A percentile compares a stretch with the other conserved stretches of the same genome.
Conservation (phyloP, 2,329 filamentous ascomycete genomes). For the Arthrobotrys megalospora region DNA sequence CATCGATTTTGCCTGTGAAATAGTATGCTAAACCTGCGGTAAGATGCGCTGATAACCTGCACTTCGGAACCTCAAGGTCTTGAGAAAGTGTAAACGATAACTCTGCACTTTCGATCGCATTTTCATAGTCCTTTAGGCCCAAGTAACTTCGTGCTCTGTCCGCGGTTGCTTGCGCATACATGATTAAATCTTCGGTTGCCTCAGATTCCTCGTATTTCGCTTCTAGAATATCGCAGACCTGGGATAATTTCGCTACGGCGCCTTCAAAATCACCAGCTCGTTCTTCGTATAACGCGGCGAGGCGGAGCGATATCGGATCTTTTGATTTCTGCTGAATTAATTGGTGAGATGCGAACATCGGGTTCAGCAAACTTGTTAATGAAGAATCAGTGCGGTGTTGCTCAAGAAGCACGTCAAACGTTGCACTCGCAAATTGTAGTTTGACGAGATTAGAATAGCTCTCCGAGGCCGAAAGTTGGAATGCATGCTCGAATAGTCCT, state of each 20-base stretch:
- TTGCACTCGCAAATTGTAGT: constrained; percentile 82
- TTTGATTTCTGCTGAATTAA: constrained; percentile 79
- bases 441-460: constrained; percentile 78
- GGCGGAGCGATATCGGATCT: constrained; percentile 81
- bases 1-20: constrained; percentile 76
- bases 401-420: constrained; percentile 84
- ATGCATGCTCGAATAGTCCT: constrained; percentile 90
- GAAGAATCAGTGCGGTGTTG: constrained; percentile 69
- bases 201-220: constrained; percentile 87
- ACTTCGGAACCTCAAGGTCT: constrained; percentile 78
- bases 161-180: constrained; percentile 85
- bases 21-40: constrained; percentile 88
- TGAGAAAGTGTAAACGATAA: constrained; percentile 83
- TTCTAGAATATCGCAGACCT: constrained; percentile 80
- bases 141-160: constrained; percentile 90
- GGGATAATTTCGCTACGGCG: constrained; percentile 76
- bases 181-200: constrained; percentile 79
- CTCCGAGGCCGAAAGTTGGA: constrained; percentile 82
- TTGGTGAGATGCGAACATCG: constrained; percentile 89
- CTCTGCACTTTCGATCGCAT: constrained; percentile 84
- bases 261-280: constrained; percentile 78
- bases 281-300: constrained; percentile 85
- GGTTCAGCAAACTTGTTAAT: constrained; percentile 81
- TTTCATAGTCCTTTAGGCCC: constrained; percentile 75
- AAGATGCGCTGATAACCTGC: constrained; percentile 86